Evolutionary conservation across 148 eudicot genomes (phyloP).

Genomic region (Rhododendron simsii): DNA sequence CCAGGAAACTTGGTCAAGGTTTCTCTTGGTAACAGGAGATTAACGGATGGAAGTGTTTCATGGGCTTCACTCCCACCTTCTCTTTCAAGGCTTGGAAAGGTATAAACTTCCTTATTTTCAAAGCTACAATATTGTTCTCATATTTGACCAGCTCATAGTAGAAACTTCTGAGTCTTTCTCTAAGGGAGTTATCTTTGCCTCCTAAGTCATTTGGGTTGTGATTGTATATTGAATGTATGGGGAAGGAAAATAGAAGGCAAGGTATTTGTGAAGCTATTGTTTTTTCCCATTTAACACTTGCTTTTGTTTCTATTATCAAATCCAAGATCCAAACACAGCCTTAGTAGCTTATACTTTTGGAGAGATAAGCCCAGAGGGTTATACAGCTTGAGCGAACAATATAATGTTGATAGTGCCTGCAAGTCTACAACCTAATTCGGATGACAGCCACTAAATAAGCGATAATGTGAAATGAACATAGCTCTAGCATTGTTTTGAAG

Average conservation of each 20-base stretch:
- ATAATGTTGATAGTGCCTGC: not conserved
- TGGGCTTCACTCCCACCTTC: conserved; percentile 83
- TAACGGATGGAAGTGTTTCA: conserved; percentile 62
- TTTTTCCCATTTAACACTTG: not conserved
- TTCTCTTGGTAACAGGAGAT: conserved; percentile 43
- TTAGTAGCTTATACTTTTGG: not conserved
- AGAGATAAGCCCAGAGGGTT: not conserved
- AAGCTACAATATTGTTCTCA: not conserved
- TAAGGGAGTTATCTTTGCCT: not conserved
- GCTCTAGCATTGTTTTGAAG: not conserved
- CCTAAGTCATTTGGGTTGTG: not conserved
- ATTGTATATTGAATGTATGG: not conserved
- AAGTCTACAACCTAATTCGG: not conserved
- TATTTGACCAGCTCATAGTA: not conserved
- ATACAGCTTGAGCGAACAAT: not conserved
- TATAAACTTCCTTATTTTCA: conserved; percentile 10
- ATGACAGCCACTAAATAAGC: not conserved
- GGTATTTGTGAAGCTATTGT: not conserved
- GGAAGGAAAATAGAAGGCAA: not conserved
- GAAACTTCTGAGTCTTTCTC: not conserved
- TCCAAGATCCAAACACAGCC: not conserved
- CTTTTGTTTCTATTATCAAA: not conserved
- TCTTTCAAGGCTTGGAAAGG: conserved; percentile 81
- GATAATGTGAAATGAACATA: not conserved
- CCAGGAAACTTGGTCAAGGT: conserved; percentile 73